Conservation (phyloP, 2,329 filamentous ascomycete genomes). For the Aspergillus ustus region DNA sequence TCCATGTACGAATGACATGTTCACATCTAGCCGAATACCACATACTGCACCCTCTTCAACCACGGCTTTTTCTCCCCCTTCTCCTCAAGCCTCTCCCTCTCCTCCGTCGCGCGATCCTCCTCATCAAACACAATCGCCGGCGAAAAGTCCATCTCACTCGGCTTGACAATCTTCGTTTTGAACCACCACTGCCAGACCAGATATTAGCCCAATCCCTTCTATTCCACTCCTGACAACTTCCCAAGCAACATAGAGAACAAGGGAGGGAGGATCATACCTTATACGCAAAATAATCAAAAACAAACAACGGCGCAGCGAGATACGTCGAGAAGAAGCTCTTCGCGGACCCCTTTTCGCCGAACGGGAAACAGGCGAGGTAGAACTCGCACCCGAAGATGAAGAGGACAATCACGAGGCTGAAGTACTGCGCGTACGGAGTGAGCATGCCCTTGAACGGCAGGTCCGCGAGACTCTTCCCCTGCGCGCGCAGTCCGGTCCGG, state of each 20-base stretch:
- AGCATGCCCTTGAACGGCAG: slow-evolving; percentile 33
- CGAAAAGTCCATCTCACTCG: slow-evolving; percentile 30
- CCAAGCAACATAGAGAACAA: not conserved
- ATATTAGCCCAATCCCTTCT: not conserved
- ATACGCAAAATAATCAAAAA: slow-evolving; percentile 35
- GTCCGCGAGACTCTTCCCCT: slow-evolving; percentile 29
- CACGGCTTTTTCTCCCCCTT: not conserved
- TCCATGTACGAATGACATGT: not conserved
- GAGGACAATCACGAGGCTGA: slow-evolving; percentile 30
- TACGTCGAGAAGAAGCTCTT: slow-evolving; percentile 40
- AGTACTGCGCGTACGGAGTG: slow-evolving; percentile 33
- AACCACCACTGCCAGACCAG: slow-evolving; percentile 17
- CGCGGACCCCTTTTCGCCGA: slow-evolving; percentile 34
- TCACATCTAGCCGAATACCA: slow-evolving; percentile 5
- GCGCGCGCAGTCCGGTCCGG: slow-evolving; percentile 31
- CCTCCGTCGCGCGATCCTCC: slow-evolving; percentile 21
- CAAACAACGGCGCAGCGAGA: slow-evolving; percentile 37
- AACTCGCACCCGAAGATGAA: slow-evolving; percentile 40
- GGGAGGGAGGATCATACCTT: slow-evolving; percentile 20
- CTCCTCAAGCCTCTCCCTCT: not conserved
- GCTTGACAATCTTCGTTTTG: slow-evolving; percentile 30
- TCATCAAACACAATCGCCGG: slow-evolving; percentile 31
- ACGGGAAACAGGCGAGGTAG: slow-evolving; percentile 37
- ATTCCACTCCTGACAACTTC: not conserved
- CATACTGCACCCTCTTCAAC: slow-evolving; percentile 1